Base-by-base conservation (phyloP, 23 red algal genomes). In the Cyanidioschyzon merolae region DNA sequence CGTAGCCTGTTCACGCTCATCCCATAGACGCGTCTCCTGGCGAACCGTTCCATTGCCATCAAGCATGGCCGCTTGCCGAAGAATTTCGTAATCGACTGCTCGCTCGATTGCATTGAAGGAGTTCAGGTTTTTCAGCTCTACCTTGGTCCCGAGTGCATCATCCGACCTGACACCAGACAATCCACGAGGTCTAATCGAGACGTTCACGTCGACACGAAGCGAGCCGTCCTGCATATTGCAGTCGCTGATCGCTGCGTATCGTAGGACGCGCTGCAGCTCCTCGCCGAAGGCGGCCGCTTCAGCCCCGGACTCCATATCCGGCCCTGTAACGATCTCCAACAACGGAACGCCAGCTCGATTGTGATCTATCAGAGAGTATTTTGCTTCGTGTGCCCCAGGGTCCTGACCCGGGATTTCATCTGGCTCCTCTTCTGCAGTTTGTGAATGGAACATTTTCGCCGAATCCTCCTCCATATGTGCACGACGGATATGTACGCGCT, bases 401-500 rank as follows among this genome's bases (percentile, higher is more conserved):
- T 32, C 32, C 2, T 7, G 12, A 71, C 16, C 63, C 2, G 63
- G 3, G 12, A 71, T 27, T 15, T 32, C 29, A 7, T 3, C 63
- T 12, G 12, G 16, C 21, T 54, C 12, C 7, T 54, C 45, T 1
- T 75, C 82, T 26, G 75, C 83, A 1, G 41, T 41, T 32, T 80
- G 84, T 58, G 80, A 76, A 50, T 96, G 92, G 41, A 38, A 74
- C 87, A 96, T 90, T 58, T 96, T 96, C 0, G 77, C 92, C 18
- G 92, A 88, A 39, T 96, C 92, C 40, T 96, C 92, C 84, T 96
- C 92, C 86, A 96, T 87, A 50, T 96, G 92, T n/a, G 89, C 71
- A 39, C 92, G 83, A 1, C 80, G 82, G 40, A 96, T 84, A 58
- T 83, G 75, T 29, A 96, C 71, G 16, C 27, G 27, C 80, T 84